These are phyloP conservation scores for Amanita muscaria DNA, from an alignment of 768 basidiomycete species.

Conservation along the genomic window DNA sequence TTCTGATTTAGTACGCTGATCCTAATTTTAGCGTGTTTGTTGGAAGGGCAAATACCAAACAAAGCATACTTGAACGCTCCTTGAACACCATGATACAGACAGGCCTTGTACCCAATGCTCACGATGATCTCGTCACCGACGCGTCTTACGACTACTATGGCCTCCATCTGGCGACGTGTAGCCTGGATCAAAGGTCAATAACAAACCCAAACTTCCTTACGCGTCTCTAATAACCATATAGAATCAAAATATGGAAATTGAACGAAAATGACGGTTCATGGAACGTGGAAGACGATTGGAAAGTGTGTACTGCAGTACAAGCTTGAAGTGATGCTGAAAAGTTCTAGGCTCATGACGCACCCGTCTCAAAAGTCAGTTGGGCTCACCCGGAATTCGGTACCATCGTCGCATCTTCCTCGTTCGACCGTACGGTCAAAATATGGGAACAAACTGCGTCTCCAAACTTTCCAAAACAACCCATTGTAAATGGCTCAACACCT, in stretches of 20 bases:
- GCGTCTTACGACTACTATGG: constrained; percentile 90
- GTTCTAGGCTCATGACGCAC: constrained; percentile 85
- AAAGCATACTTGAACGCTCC: background rate
- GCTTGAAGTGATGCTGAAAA: background rate
- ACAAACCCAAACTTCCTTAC: constrained; percentile 5
- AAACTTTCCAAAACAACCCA: constrained; percentile 19
- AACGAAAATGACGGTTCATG: constrained; percentile 68
- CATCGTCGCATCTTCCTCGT: constrained; percentile 78
- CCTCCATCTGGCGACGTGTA: constrained; percentile 67
- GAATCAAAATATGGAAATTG: constrained; percentile 81
- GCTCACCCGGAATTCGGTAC: constrained; percentile 90
- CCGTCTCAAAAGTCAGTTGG: constrained; percentile 78
- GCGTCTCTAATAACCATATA: constrained; percentile 20
- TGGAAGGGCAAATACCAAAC: background rate
- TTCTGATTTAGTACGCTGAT: background rate
- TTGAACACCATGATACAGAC: constrained; percentile 58
- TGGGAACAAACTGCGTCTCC: constrained; percentile 62
- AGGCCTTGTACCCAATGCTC: constrained; percentile 68
- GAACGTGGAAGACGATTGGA: constrained; percentile 86
- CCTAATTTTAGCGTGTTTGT: background rate
- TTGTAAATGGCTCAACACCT: constrained; percentile 21
- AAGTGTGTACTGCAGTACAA: constrained; percentile 36
- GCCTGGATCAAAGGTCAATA: constrained; percentile 69
- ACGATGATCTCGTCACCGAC: constrained; percentile 78
- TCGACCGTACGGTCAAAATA: constrained; percentile 87